A percentile compares a stretch with the other conserved stretches of the same genome.
Conservation (phyloP, 345 rosid species). For the Syzygium jambos region DNA sequence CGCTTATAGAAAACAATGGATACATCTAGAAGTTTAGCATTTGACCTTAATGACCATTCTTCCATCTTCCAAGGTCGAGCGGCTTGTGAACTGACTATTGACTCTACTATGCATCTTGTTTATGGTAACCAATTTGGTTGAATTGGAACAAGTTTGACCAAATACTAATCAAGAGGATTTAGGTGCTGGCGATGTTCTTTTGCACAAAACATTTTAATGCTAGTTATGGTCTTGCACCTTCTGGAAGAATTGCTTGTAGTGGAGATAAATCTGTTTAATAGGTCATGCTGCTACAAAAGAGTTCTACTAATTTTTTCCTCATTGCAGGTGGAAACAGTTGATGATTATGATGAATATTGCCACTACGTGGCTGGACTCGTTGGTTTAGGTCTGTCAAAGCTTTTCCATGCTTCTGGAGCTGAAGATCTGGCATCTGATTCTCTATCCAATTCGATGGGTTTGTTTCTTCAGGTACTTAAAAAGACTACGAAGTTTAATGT, state of each 20-base stretch:
- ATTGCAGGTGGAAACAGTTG: slow-evolving; percentile 80
- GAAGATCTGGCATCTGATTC: slow-evolving; percentile 70
- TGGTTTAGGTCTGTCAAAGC: slow-evolving; percentile 92
- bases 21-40: background rate
- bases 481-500: background rate
- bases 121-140: background rate
- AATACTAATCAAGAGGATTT: background rate
- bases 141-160: background rate
- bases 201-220: background rate
- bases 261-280: background rate
- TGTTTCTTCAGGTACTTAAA: slow-evolving; percentile 82
- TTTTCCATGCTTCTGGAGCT: slow-evolving; percentile 70
- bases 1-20: background rate
- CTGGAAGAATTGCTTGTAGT: background rate
- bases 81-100: background rate
- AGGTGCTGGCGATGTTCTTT: background rate
- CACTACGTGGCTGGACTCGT: slow-evolving; percentile 98
- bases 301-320: background rate
- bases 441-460: slow-evolving; percentile 94
- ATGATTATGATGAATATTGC: slow-evolving; percentile 95
- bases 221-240: background rate
- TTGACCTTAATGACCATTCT: background rate
- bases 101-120: background rate
- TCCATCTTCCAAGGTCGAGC: background rate
- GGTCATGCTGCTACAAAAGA: background rate